These are phyloP conservation scores for Fusarium anguioides DNA, from an alignment of 2,329 filamentous ascomycete genomes.

Conservation along the genomic window DNA sequence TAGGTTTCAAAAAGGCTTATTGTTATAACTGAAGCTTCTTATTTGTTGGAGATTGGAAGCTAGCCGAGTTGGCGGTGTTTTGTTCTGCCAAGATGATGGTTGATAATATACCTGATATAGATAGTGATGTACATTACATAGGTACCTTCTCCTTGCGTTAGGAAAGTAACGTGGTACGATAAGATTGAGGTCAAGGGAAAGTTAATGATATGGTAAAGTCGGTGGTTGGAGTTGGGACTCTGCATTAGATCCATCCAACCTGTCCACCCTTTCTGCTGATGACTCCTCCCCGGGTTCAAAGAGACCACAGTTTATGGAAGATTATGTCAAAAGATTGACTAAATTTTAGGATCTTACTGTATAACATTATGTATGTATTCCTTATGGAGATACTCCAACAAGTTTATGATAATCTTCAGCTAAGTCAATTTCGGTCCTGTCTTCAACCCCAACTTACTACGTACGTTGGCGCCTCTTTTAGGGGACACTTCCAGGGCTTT, in stretches of 20 bases:
- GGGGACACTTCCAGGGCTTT: conserved; percentile 24
- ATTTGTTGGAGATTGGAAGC: neutral
- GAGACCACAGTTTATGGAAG: too few relatives aligned
- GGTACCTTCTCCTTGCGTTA: too few relatives aligned
- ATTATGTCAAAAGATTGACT: too few relatives aligned
- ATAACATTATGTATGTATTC: too few relatives aligned
- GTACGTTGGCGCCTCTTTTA: conserved; percentile 25
- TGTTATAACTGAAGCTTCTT: neutral
- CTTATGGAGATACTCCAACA: too few relatives aligned
- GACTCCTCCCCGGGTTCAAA: too few relatives aligned
- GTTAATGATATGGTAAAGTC: conserved; percentile 22
- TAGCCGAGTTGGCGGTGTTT: neutral
- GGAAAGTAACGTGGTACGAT: conserved; percentile 13
- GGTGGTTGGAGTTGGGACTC: conserved; percentile 36
- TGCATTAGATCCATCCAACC: neutral
- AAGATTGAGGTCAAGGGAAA: neutral
- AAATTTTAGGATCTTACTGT: too few relatives aligned
- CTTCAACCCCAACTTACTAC: too few relatives aligned
- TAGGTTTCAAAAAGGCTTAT: conserved; percentile 20
- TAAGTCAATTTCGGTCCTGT: too few relatives aligned
- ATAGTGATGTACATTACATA: too few relatives aligned
- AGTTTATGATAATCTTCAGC: too few relatives aligned
- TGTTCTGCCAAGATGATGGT: neutral
- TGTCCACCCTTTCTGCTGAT: too few relatives aligned
- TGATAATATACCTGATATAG: neutral